Evolutionary conservation across 1,284 basidiomycete species (phyloP), one percentile per base, ranked within the genome.

Genomic region (Nidula niveotomentosa): DNA sequence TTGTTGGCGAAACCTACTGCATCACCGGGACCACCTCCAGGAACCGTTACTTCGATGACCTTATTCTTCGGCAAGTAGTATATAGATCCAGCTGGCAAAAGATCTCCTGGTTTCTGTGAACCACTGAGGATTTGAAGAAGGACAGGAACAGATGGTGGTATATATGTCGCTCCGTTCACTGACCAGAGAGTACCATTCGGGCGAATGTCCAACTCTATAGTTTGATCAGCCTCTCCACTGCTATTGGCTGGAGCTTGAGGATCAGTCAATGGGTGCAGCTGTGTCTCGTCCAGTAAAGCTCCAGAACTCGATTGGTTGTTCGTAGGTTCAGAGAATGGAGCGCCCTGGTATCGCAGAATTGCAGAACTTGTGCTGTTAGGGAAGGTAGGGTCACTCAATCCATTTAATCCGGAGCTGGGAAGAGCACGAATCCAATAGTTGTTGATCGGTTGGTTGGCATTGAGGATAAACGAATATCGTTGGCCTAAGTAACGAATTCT

Each of bases 341-440:
- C 84, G 5, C 78, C 77, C 0, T 46, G 55, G 60, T 87, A 87
- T 15, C 78, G 75, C 57, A 80, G 63, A 50, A 79, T 76, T 3
- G 75, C 78, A 36, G 71, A 74, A 55, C 76, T 76, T 39, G 73
- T 60, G 0, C 70, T 69, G 17, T 63, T 63, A 2, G 47, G 54
- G 58, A 74, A 78, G 30, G 30, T 30, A 30, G 30, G 30, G 6
- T 30, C 30, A 30, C 30, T 30, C 30, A 30, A 5, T 1, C 67
- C 69, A 1, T 60, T 57, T 1, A 61, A 60, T 7, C 66, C 69
- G 30, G 59, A 55, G 53, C 68, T 73, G 1, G 78, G 76, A 30
- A 71, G 62, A 2, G 77, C 73, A 8, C 76, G 73, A 39, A 80
- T 75, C 78, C 74, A 80, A 57, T 79, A 79, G 56, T 79, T 78